Conservation (phyloP, 2,329 filamentous ascomycete genomes). For the Penicillium sp. region DNA sequence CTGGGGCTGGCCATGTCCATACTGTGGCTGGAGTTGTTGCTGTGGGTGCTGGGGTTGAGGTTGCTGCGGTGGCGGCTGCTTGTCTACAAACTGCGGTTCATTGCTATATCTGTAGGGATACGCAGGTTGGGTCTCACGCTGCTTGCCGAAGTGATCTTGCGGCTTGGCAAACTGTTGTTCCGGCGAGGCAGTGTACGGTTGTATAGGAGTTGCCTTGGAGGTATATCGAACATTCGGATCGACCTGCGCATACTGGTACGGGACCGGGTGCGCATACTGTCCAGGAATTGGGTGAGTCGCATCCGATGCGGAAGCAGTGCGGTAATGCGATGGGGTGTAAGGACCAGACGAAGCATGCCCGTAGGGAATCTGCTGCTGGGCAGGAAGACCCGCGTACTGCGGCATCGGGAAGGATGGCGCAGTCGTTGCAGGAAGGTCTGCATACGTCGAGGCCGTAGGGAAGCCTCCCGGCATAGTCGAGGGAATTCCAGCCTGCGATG, state of each 20-base stretch:
- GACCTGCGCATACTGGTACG: slow-evolving; percentile 43
- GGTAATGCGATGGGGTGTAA: slow-evolving; percentile 32
- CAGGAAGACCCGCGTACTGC: slow-evolving; percentile 34
- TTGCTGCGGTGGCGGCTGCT: slow-evolving; percentile 1
- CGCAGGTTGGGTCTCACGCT: slow-evolving; percentile 22
- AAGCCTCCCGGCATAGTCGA: slow-evolving; percentile 35
- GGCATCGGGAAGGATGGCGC: slow-evolving; percentile 29
- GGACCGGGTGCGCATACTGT: slow-evolving; percentile 34
- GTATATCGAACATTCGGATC: slow-evolving; percentile 43
- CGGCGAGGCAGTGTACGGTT: slow-evolving; percentile 28
- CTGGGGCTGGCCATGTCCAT: slow-evolving; percentile 16
- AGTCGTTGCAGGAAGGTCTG: slow-evolving; percentile 18
- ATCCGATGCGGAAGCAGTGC: slow-evolving; percentile 31
- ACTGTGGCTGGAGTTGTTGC: slow-evolving; percentile 2
- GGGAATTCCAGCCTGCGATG: slow-evolving; percentile 27
- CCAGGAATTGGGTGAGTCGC: slow-evolving; percentile 15
- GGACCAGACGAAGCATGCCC: slow-evolving; percentile 23
- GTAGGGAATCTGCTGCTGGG: slow-evolving; percentile 24
- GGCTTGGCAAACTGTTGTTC: slow-evolving; percentile 29
- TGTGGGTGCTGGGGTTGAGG: slow-evolving; percentile 7
- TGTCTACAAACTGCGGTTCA: slow-evolving; percentile 17
- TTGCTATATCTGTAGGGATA: slow-evolving; percentile 26
- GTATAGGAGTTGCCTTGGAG: slow-evolving; percentile 29
- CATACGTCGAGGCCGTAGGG: slow-evolving; percentile 28
- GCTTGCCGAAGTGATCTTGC: slow-evolving; percentile 11